Conservation (phyloP, 2,329 filamentous ascomycete genomes). For the Zalaria sp. region DNA sequence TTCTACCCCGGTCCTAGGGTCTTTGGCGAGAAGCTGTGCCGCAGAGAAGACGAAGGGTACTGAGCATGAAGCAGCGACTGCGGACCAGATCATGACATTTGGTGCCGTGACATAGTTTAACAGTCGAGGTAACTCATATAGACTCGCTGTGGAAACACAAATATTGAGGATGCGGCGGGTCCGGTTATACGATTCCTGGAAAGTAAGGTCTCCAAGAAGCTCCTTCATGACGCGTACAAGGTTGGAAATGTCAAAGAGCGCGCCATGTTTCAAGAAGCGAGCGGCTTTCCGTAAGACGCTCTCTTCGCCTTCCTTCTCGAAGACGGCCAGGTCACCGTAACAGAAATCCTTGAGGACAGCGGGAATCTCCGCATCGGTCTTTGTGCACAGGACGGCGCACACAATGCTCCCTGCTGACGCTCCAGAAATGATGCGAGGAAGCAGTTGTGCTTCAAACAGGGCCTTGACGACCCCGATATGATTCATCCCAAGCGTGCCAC, state of each 20-base stretch:
- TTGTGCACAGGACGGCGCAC: conserved; percentile 63
- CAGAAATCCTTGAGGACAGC: conserved; percentile 55
- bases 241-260: conserved; percentile 73
- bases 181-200: conserved; percentile 92
- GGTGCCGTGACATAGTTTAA: conserved; percentile 90
- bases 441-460: conserved; percentile 57
- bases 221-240: conserved; percentile 67
- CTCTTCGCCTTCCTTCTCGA: conserved; percentile 50
- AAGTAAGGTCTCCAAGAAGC: conserved; percentile 78
- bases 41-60: conserved; percentile 77
- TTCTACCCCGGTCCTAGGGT: conserved; percentile 63
- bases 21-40: conserved; percentile 67
- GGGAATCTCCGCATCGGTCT: conserved; percentile 66
- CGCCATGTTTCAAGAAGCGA: conserved; percentile 64
- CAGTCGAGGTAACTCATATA: conserved; percentile 74
- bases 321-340: conserved; percentile 68
- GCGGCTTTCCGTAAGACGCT: conserved; percentile 54
- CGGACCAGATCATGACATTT: conserved; percentile 92
- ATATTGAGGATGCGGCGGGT: conserved; percentile 87
- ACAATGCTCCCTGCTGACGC: conserved; percentile 82
- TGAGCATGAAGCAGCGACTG: conserved; percentile 89
- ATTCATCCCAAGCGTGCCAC: conserved; percentile 82
- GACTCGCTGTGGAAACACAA: conserved; percentile 73
- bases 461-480: conserved; percentile 80
- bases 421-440: conserved; percentile 78